These are phyloP conservation scores for Backusella morwellensis DNA, from an alignment of 192 early-diverging fungal species.

Conservation along the genomic window DNA sequence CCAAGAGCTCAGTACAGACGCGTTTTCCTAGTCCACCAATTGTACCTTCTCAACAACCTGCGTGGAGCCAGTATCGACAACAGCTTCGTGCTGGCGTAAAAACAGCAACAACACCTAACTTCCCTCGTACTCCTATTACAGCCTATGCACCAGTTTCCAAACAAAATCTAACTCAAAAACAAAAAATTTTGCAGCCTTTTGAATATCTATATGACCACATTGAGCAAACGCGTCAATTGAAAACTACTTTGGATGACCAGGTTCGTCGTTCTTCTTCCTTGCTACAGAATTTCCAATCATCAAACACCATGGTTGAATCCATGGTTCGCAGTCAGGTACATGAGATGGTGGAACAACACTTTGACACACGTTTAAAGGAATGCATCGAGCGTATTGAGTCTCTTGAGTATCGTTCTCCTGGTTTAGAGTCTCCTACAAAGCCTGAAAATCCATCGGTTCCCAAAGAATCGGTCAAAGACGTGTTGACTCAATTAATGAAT, in stretches of 20 bases:
- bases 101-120: not conserved
- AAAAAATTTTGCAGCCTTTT: slow-evolving; percentile 56
- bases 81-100: not conserved
- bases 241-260: slow-evolving; percentile 73
- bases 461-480: not conserved
- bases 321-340: slow-evolving; percentile 70
- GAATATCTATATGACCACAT: slow-evolving; percentile 55
- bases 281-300: slow-evolving; percentile 70
- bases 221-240: slow-evolving; percentile 61
- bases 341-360: slow-evolving; percentile 44
- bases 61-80: not conserved
- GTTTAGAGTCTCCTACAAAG: not conserved
- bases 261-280: slow-evolving; percentile 67
- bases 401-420: slow-evolving; percentile 6
- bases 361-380: slow-evolving; percentile 41
- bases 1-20: not conserved
- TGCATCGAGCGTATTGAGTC: slow-evolving; percentile 2
- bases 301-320: slow-evolving; percentile 72
- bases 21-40: slow-evolving; percentile 39
- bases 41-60: slow-evolving; percentile 38
- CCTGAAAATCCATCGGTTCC: not conserved
- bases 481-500: slow-evolving; percentile 9
- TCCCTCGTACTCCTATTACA: slow-evolving; percentile 16
- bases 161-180: slow-evolving; percentile 45
- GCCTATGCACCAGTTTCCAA: slow-evolving; percentile 43